Evolutionary conservation across 768 basidiomycete genomes (phyloP), one percentile per base, ranked within the genome.

Genomic region (Phaeotremella skinneri): DNA sequence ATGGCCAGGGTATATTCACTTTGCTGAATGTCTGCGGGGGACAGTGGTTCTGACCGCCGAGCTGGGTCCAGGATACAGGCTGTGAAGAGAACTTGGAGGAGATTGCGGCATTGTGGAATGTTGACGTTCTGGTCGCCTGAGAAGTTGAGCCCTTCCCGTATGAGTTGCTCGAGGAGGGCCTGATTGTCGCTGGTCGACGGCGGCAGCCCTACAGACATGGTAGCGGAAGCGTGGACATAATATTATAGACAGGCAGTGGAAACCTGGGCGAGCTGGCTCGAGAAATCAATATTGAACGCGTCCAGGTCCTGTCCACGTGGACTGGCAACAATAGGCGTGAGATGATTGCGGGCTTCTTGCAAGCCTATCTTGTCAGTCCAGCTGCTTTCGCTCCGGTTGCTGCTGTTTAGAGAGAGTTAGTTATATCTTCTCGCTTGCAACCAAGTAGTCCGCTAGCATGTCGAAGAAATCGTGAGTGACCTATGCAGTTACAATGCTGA

Each of bases 401-500:
- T n/a, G n/a, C n/a, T n/a, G n/a, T n/a, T n/a, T n/a, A n/a, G n/a
- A n/a, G n/a, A n/a, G n/a, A n/a, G n/a, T n/a, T n/a, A n/a, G n/a
- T n/a, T n/a, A 7, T 6, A 25, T 45, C 39, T 14, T 47, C 20
- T 27, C 47, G 2, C 47, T 20, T 2, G 17, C 27, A 41, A 49
- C 2, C 17, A 32, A 25, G 13, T 1, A 23, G 3, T n/a, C 23
- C 16, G 16, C 16, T 57, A 65, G 4, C 26, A 66, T 68, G 64
- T 70, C 68, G 11, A 73, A 70, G 32, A 73, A 68, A 55, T 64
- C 66, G 66, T 64, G 21, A 58, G 66, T 42, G 7, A 27, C 23
- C 4, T 2, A 34, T 21, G n/a, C 29, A 30, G 25, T 9, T 27
- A 16, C 25, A 27, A 27, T n/a, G 42, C 49, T 34, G 50, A 48